Evolutionary conservation across 331 rosid species (phyloP), one percentile per base, ranked within the genome.

Genomic region (Pyracantha coccinea): DNA sequence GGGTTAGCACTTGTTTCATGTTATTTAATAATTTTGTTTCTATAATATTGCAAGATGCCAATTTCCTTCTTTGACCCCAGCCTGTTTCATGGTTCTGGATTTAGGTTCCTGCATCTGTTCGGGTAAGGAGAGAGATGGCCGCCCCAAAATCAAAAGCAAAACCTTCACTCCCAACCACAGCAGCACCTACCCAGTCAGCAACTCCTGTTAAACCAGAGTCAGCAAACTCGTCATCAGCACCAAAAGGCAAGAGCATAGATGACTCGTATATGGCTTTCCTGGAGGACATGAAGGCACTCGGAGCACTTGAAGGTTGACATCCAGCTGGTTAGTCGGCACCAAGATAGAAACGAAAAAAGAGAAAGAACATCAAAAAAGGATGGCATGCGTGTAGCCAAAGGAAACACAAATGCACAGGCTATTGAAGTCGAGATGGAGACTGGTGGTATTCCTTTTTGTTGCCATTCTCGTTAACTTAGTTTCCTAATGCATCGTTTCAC

Each of bases 241-340:
- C 87, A 44, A 95, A 87, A 88, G 75, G 81, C 67, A 91, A 33
- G 82, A 85, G 97, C 88, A 86, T 92, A 57, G 97, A 92, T 57
- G 92, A 90, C 84, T 95, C 97, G 0, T 92, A 92, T 38, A 66
- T 76, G 65, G 96, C 96, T 66, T 92, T 92, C 89, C 74, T 92
- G 73, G 97, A 94, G 86, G 97, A 92, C 87, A 92, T 90, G 91
- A 92, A 90, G 77, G 92, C 90, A 45, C 92, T 88, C 73, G 96
- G 97, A 54, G 97, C 99, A 45, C 97, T 94, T 77, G 97, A 90
- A 71, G 77, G 86, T 68, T 86, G 88, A 87, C 31, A 60, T 16
- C 29, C 24, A 23, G 44, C 57, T 79, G 53, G 3, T 32, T 29
- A n/a, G 52, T 35, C 33, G 68, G 24, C 31, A 21, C 55, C 3